These are phyloP conservation scores for Escallonia herrerae DNA, from an alignment of 129 eudicot genomes.

Conservation along the genomic window DNA sequence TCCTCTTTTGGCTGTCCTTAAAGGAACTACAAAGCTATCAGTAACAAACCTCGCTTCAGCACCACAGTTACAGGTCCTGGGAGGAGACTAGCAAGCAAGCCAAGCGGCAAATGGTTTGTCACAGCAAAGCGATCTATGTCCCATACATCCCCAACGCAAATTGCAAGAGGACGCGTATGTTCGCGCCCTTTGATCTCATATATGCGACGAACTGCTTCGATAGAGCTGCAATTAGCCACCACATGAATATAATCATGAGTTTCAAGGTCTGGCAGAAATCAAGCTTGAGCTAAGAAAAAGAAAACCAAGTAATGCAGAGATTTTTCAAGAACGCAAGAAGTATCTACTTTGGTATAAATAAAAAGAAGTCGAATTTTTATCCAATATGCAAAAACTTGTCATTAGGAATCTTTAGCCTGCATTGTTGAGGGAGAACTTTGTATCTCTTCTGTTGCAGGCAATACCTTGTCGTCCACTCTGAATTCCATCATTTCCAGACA, in stretches of 20 bases:
- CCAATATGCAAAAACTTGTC: too few species aligned
- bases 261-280: too few species aligned
- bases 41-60: slow-evolving; percentile 59
- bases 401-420: too few species aligned
- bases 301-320: too few species aligned
- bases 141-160: slow-evolving; percentile 82
- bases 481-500: too few species aligned
- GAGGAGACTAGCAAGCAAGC: slow-evolving; percentile 72
- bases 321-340: too few species aligned
- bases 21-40: background rate
- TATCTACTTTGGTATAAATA: too few species aligned
- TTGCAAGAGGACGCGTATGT: slow-evolving; percentile 82
- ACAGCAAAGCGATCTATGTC: slow-evolving; percentile 70
- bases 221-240: slow-evolving; percentile 48
- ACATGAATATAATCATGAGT: background rate
- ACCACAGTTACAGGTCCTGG: slow-evolving; percentile 99
- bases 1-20: background rate
- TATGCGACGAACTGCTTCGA: slow-evolving; percentile 63
- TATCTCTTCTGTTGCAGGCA: too few species aligned
- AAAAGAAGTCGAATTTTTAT: too few species aligned
- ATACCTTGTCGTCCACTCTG: too few species aligned
- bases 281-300: too few species aligned
- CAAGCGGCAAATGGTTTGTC: slow-evolving; percentile 66
- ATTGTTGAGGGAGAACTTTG: too few species aligned
- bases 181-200: slow-evolving; percentile 94